Conservation (phyloP, 2,329 filamentous ascomycete species). For the Penicillium olsonii region DNA sequence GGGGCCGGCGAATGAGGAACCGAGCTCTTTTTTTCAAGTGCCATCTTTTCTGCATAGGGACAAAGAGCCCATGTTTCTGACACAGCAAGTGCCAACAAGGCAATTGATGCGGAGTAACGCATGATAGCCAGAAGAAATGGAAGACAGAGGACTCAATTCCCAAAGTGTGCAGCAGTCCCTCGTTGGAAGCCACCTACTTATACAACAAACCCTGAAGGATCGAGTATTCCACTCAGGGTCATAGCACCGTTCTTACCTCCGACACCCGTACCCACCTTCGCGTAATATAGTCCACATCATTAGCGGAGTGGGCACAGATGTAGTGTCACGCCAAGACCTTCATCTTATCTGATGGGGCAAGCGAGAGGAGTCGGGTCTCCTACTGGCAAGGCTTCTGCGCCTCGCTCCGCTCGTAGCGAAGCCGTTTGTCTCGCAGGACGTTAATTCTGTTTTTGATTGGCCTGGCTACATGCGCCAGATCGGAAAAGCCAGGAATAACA, state of each 20-base stretch:
- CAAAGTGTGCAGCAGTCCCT: neutral
- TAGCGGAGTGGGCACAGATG: neutral
- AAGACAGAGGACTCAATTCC: neutral
- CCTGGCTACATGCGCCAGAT: neutral
- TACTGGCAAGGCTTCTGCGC: neutral
- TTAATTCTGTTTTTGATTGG: neutral
- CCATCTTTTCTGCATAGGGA: conserved; percentile 8
- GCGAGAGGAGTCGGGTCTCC: neutral
- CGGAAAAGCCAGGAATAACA: neutral
- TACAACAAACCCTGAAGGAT: neutral
- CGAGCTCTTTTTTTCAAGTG: conserved; percentile 2
- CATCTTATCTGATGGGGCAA: conserved; percentile 7
- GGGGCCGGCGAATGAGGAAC: neutral
- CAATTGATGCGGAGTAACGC: neutral
- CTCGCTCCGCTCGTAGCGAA: neutral
- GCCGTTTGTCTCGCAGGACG: neutral
- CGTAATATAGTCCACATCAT: conserved; percentile 3
- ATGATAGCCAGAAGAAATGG: neutral
- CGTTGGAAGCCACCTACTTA: neutral
- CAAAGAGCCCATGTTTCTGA: conserved; percentile 5
- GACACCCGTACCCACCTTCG: neutral
- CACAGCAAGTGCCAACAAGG: conserved; percentile 3
- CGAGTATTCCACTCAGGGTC: neutral
- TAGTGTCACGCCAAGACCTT: neutral
- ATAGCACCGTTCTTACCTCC: neutral